Base-by-base conservation (phyloP, 768 basidiomycete species). In the Tricholoma saponaceum region DNA sequence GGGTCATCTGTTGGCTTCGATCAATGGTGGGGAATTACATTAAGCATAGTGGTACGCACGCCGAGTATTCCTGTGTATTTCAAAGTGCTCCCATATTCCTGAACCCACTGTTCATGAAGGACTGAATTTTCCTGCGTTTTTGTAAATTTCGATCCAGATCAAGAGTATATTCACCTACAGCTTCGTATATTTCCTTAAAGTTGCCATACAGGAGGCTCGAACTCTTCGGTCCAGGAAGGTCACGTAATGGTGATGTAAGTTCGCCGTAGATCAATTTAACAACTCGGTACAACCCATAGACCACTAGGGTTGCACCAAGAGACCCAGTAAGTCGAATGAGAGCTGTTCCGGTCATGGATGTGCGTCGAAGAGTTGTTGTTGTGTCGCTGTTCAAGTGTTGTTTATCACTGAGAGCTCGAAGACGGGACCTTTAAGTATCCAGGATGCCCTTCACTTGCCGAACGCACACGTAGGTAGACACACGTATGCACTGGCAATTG, bases 171-270 rank as follows among this genome's bases (percentile, higher is more conserved):
- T 43, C 16, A 12, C 73, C 32, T 58, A 82, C 82, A 5, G 70
- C 75, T 6, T 76, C 64, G 61, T 64, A 68, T 4, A 85, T 72
- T 8, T 79, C 72, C 35, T 63, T 69, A 58, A 82, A 54, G 62
- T 84, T 78, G 9, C 85, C 84, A 54, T 69, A 82, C 12, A 87
- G 50, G 52, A 70, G 71, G 60, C 74, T 79, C 1, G 72, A 52
- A 53, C 65, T 77, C 20, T 76, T 70, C 1, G 84, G 84, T 2
- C 83, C 83, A 2, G 77, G 83, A 25, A 86, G 71, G 41, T 72
- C 60, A 18, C 74, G 73, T 12, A 85, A 61, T 3, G 80, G 75
- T 0, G 81, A 81, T 10, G 65, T 70, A 59, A 69, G 69, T 43
- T 72, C 65, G 1, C 51, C 41, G 55, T 74, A 74, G 46, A 76